Evolutionary conservation across 2,329 filamentous ascomycete species (phyloP), one percentile per base, ranked within the genome.

Genomic region (Lecanicillium sp.): DNA sequence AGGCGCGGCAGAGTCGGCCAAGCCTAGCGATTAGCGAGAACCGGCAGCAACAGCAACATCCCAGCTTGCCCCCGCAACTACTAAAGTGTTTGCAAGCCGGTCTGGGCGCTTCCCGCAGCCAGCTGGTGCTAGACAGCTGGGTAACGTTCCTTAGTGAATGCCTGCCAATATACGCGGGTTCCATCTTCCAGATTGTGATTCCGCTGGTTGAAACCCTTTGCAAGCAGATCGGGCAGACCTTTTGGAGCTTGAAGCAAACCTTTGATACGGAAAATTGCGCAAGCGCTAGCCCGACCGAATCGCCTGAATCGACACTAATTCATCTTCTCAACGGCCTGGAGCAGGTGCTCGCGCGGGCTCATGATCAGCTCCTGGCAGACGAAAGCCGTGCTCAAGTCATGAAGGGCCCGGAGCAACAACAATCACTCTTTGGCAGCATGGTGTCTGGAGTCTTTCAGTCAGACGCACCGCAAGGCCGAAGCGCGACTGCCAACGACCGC

Each of bases 361-460:
- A 98, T 59, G 85, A 94, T 50, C 81, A 82, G 42, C 68, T 97
- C 15, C 64, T 89, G 36, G 68, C 73, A 17, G 87, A 94, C 49
- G 87, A 94, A 60, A 75, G 79, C 29, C 78, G 76, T 45, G 71
- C 73, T 31, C 77, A 81, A 40, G 66, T 77, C 25, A 66, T 72
- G 31, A 95, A 94, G 62, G 82, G 79, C 43, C 86, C 87, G 17
- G 86, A 94, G 52, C 84, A 87, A 49, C 78, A 82, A 12, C 86
- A 89, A 55, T 82, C 87, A 5, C 90, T 96, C 56, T 94, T 97
- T 53, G 88, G 88, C 32, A 94, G 87, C 49, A 94, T 96, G 78
- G 86, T 94, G 2, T 92, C 88, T 1, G 87, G 87, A 2, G 86
- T 95, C 0, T 95, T 95, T 56, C 75, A 87, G 28, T 77, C 84